phyloP scores from a whole-genome alignment of 129 eudicot genomes.

The Chrysanthemum lavandulifolium region DNA sequence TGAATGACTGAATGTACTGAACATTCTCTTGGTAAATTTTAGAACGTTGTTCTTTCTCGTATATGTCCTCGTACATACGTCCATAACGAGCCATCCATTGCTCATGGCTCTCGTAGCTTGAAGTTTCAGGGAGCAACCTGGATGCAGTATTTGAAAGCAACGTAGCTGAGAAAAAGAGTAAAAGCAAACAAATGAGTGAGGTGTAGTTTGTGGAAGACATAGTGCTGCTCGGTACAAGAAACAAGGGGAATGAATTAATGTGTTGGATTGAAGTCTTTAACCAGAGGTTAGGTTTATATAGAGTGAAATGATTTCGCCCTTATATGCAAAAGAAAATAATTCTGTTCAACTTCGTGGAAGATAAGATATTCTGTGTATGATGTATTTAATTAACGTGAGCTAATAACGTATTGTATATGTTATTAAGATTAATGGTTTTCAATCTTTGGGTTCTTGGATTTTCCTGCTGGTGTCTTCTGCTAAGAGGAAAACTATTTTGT shows the following conservation, averaged over 20 bases:
- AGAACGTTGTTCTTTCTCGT: conserved; percentile 24
- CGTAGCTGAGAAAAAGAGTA: conserved; percentile 22
- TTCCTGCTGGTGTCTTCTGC: neutral
- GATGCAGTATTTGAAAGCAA: conserved; percentile 17
- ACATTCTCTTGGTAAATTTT: conserved; percentile 29
- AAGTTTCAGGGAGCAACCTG: conserved; percentile 24
- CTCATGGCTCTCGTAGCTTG: conserved; percentile 29
- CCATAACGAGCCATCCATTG: conserved; percentile 45
- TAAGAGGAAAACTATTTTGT: neutral
- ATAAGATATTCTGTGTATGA: conserved; percentile 2
- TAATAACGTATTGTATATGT: neutral
- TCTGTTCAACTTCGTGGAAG: conserved; percentile 6
- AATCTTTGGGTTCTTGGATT: neutral
- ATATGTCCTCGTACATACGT: conserved; percentile 32
- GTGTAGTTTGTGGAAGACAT: conserved; percentile 20
- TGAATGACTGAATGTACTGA: conserved; percentile 33
- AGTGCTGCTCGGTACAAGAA: conserved; percentile 31
- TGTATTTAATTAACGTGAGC: neutral
- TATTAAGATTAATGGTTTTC: neutral
- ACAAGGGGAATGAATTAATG: neutral
- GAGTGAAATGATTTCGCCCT: neutral
- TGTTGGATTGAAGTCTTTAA: neutral
- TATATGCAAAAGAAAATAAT: neutral
- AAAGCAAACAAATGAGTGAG: conserved; percentile 15
- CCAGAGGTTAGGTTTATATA: conserved; percentile 13